Conservation (phyloP, 371 early-diverging fungal genomes). For the Mortierella sp. region DNA sequence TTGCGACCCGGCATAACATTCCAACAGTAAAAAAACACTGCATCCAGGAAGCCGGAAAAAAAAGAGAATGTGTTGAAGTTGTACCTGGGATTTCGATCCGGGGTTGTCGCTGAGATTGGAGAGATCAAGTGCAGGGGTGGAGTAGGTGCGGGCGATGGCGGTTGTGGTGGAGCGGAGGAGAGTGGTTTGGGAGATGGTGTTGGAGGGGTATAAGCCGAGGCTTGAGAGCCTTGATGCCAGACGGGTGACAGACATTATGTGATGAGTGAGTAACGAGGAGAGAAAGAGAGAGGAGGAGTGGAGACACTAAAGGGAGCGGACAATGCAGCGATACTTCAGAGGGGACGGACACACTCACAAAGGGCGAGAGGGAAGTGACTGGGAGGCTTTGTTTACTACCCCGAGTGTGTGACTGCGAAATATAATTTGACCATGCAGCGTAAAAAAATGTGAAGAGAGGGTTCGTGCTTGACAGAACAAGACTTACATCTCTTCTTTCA, state of each 20-base stretch:
- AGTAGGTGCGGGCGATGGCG: constrained; percentile 31
- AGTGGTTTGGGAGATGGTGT: neutral
- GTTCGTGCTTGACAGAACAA: neutral
- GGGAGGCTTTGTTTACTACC: constrained; percentile 7
- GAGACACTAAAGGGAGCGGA: neutral
- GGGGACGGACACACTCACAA: neutral
- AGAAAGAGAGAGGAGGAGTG: constrained; percentile 3
- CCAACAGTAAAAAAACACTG: neutral
- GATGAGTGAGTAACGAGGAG: constrained; percentile 3
- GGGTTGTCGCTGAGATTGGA: constrained; percentile 57
- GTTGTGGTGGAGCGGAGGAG: constrained; percentile 19
- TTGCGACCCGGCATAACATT: neutral
- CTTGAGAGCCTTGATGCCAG: constrained; percentile 52
- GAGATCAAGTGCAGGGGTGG: constrained; percentile 53
- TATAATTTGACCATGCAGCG: neutral
- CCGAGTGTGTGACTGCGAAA: neutral
- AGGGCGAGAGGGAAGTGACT: neutral
- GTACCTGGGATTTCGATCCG: constrained; percentile 59
- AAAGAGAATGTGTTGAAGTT: neutral
- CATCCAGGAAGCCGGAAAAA: neutral
- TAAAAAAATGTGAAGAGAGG: neutral
- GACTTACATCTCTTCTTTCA: neutral
- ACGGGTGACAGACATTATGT: constrained; percentile 44
- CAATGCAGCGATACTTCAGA: neutral
- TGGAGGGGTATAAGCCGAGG: constrained; percentile 54